These are phyloP conservation scores for Herpotrichia juniperi DNA, from an alignment of 2,329 filamentous ascomycete species.

Conservation along the genomic window DNA sequence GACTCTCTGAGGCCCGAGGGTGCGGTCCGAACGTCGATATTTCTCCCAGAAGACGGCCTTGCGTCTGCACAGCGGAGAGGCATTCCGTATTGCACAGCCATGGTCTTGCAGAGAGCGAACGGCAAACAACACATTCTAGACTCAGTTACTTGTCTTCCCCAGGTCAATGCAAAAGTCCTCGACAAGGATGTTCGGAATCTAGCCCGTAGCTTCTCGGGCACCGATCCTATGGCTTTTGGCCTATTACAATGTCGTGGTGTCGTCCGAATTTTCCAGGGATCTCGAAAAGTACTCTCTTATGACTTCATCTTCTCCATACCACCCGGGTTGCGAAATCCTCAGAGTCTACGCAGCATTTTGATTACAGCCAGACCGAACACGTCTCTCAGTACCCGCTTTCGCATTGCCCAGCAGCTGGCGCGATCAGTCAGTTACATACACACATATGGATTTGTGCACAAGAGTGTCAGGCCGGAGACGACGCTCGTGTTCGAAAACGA, in stretches of 20 bases:
- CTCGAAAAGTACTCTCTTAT: constrained; percentile 6
- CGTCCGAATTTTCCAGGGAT: constrained; percentile 17
- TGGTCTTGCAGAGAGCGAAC: not conserved
- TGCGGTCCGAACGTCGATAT: constrained; percentile 2
- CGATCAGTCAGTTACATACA: constrained; percentile 48
- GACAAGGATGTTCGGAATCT: constrained; percentile 29
- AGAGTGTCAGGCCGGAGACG: constrained; percentile 54
- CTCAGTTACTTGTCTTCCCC: constrained; percentile 5
- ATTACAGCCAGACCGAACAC: constrained; percentile 10
- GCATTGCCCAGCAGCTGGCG: constrained; percentile 41
- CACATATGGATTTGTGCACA: constrained; percentile 52
- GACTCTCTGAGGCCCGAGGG: not conserved
- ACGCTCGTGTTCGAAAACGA: constrained; percentile 38
- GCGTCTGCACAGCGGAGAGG: not conserved
- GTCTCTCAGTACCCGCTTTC: constrained; percentile 36
- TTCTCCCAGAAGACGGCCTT: constrained; percentile 3
- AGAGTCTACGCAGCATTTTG: constrained; percentile 22
- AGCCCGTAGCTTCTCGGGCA: constrained; percentile 24
- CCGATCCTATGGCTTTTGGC: constrained; percentile 35
- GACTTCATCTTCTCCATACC: constrained; percentile 19
- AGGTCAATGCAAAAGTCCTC: constrained; percentile 10
- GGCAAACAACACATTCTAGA: constrained; percentile 12
- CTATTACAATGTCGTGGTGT: constrained; percentile 39
- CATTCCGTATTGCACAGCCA: constrained; percentile 13
- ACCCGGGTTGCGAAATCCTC: constrained; percentile 11